Evolutionary conservation across 2,329 filamentous ascomycete species (phyloP), one percentile per base, ranked within the genome.

Genomic region (Aspergillus ochraceoroseus): DNA sequence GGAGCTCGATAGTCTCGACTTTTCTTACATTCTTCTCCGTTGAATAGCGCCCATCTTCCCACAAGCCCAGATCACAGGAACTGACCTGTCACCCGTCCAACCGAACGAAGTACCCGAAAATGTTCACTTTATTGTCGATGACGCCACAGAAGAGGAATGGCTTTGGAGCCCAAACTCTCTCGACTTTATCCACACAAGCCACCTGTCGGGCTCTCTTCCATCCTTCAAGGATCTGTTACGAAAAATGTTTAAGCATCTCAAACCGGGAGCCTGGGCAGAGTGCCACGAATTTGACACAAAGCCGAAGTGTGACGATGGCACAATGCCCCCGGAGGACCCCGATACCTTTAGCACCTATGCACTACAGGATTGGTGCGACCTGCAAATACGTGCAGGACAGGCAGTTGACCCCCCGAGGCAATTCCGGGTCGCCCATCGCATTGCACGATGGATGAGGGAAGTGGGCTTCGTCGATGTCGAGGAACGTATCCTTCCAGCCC

Each of bases 101-200:
- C 80, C 81, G 2, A 66, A 66, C 3, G 70, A 75, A 32, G 80
- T 87, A 1, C 83, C 85, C 0, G 74, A 76, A 12, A 89, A 89
- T 47, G 81, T 87, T 9, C 76, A 79, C 47, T 89, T 89, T 50
- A 79, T 79, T 45, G 74, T 89, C 31, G 83, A 87, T 55, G 83
- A 88, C 53, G 72, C 72, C 56, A 71, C 74, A 3, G 77, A 80
- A 54, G 67, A 71, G 1, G 74, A 83, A 40, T 80, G 78, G 77
- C 65, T 75, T 64, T 56, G 77, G 64, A 64, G 70, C 4, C 53
- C 64, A 0, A 52, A 70, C 40, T 54, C 70, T 48, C 71, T 81
- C 52, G 78, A 82, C 59, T 74, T 75, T 44, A 71, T 83, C 42
- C 79, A 82, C 59, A 71, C 75, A 2, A 71, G 75, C 30, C 66